These are phyloP conservation scores for Lolium rigidum DNA, from an alignment of 176 grass and related monocot species.

Conservation along the genomic window DNA sequence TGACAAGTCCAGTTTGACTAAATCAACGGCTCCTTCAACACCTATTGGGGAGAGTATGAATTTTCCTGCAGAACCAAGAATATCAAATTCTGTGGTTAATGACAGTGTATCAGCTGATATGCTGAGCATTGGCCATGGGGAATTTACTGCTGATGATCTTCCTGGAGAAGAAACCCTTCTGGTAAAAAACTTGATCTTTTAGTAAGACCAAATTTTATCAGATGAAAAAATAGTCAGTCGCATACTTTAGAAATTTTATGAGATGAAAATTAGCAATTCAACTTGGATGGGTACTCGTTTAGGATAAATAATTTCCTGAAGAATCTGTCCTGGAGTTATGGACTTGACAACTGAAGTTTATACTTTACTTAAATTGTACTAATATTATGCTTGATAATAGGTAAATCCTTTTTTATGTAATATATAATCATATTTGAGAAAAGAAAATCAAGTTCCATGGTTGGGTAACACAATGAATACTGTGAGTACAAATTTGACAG, in stretches of 20 bases:
- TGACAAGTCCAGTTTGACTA: slow-evolving; percentile 84
- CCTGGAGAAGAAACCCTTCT: slow-evolving; percentile 64
- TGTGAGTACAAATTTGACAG: slow-evolving; percentile 1
- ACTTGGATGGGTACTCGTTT: not conserved
- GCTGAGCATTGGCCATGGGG: slow-evolving; percentile 62
- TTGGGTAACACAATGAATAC: not conserved
- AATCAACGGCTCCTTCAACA: slow-evolving; percentile 79
- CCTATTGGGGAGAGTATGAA: slow-evolving; percentile 82
- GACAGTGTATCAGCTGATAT: slow-evolving; percentile 78
- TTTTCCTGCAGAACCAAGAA: slow-evolving; percentile 73
- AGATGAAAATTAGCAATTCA: not conserved
- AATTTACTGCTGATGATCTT: slow-evolving; percentile 63
- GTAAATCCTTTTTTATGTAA: not conserved
- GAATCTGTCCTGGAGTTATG: slow-evolving; percentile 5
- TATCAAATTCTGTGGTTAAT: slow-evolving; percentile 73
- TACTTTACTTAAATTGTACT: slow-evolving; percentile 5
- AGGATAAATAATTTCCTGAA: not conserved
- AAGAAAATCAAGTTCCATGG: slow-evolving; percentile 15
- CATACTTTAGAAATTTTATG: not conserved
- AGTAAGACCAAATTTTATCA: slow-evolving; percentile 17
- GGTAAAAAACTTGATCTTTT: slow-evolving; percentile 56
- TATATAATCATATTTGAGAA: slow-evolving; percentile 22
- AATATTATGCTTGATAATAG: not conserved
- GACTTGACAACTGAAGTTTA: not conserved
- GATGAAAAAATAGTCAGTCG: slow-evolving; percentile 2